Base-by-base conservation (phyloP, 371 early-diverging fungal genomes). In the Mortierella sp. region DNA sequence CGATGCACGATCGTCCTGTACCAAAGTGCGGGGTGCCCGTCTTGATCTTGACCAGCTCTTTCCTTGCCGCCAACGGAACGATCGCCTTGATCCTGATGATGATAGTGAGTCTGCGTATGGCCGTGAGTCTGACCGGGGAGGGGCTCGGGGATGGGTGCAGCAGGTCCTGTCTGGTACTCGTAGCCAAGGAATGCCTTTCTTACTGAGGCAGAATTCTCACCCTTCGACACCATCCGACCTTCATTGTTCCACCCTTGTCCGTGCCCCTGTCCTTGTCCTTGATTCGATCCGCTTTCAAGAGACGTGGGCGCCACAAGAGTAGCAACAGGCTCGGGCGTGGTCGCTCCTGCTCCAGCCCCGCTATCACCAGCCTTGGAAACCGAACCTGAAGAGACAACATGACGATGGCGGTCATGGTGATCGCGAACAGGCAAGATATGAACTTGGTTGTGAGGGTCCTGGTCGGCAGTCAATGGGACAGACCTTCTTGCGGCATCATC, bases 101-200 rank as follows among this genome's bases (percentile, higher is more conserved):
- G 19, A 11, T 54, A 37, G 5, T 43, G 44, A 55, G 2, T 14
- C 8, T 26, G n/a, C 10, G 24, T 24, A 19, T 67, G 43, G 16
- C 57, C 71, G 1, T 34, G 71, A 43, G 46, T 40, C 61, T 75
- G 73, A 28, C 50, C 76, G 21, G 77, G 77, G n/a, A 76, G 37
- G 5, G 74, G 80, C 19, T 83, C 80, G 19, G 80, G 83, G 0
- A 31, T 59, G 3, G 83, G 83, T 1, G 46, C 51, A 13, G 80
- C 69, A 21, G 83, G 83, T 26, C 77, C 77, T 0, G 55, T 71
- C 40, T 73, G 77, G 51, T 75, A 51, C 46, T 71, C 24, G 11
- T 67, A 40, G 24, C 37, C 64, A 16, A 21, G 64, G 21, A 21
- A 24, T 21, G 19, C 24, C 19, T 21, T 19, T 37, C 24, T 21